These are phyloP conservation scores for Nematodospora valgi DNA, from an alignment of 805 yeast species.

Conservation along the genomic window DNA sequence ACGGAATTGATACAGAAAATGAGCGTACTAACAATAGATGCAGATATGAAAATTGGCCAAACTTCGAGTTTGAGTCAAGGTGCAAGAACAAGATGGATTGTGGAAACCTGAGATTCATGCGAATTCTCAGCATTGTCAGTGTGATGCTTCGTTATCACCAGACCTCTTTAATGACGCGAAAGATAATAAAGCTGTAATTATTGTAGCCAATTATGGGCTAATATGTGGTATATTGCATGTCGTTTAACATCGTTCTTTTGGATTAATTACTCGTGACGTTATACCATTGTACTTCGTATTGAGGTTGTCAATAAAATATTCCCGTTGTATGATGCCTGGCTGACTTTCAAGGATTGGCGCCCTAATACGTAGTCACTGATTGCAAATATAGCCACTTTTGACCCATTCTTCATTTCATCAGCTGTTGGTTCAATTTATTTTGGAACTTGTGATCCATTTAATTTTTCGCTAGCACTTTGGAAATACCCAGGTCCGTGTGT, in stretches of 20 bases:
- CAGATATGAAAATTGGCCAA: conserved; percentile 4
- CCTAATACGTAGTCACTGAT: not conserved
- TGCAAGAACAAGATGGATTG: not conserved
- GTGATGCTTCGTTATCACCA: conserved; percentile 2
- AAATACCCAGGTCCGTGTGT: too few relatives aligned
- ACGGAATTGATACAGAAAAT: conserved; percentile 5
- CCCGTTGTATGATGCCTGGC: conserved; percentile 2
- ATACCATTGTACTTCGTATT: conserved; percentile 3
- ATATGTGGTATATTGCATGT: conserved; percentile 5
- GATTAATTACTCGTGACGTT: conserved; percentile 1
- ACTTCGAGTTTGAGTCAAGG: conserved; percentile 2
- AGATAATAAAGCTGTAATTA: conserved; percentile 3
- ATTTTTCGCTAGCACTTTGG: too few relatives aligned
- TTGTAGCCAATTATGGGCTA: conserved; percentile 5
- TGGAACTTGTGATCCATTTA: too few relatives aligned
- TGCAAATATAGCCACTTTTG: too few relatives aligned
- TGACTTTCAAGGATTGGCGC: conserved; percentile 3
- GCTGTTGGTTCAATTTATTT: too few relatives aligned
- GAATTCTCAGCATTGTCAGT: conserved; percentile 2
- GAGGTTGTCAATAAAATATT: not conserved
- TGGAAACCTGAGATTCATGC: not conserved
- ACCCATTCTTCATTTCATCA: too few relatives aligned
- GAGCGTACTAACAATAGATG: conserved; percentile 2
- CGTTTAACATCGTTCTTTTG: not conserved
- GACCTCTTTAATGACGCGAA: not conserved